Evolutionary conservation across 139 green algal species (phyloP).

Genomic region (Tetradesmus lagerheimii): DNA sequence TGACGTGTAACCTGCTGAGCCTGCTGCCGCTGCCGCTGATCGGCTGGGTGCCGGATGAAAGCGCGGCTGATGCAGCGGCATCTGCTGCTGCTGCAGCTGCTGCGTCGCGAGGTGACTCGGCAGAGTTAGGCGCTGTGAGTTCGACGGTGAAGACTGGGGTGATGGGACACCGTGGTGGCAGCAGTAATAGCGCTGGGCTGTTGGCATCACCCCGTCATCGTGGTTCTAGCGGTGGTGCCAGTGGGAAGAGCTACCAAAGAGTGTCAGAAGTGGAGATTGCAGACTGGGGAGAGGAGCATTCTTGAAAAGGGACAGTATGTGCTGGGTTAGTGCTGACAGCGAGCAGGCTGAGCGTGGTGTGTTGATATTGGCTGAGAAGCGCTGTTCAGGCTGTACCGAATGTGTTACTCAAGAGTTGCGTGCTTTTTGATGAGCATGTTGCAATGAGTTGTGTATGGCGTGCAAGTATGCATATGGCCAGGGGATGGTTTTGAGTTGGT

Average conservation of each 20-base stretch:
- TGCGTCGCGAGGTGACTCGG: background rate
- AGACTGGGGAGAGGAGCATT: background rate
- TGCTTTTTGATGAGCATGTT: too few relatives aligned
- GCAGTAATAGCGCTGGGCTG: background rate
- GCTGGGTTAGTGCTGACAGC: too few relatives aligned
- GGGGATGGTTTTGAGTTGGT: too few relatives aligned
- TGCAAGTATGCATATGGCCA: too few relatives aligned
- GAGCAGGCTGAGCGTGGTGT: too few relatives aligned
- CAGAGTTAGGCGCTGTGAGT: background rate
- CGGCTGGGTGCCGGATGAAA: conserved; percentile 40
- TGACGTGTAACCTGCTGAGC: conserved; percentile 26
- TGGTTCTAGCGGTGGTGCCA: background rate
- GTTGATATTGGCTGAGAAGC: too few relatives aligned
- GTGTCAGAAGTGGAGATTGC: background rate
- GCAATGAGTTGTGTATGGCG: too few relatives aligned
- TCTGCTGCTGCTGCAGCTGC: background rate
- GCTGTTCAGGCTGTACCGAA: too few relatives aligned
- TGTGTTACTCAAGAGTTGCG: too few relatives aligned
- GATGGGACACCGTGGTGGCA: too few relatives aligned
- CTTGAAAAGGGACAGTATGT: background rate
- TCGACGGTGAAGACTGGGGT: background rate
- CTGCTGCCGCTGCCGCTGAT: conserved; percentile 32
- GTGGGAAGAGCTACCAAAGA: background rate
- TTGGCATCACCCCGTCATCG: background rate
- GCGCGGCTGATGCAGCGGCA: background rate